Evolutionary conservation across 2,329 filamentous ascomycete species (phyloP), one percentile per base, ranked within the genome.

Genomic region (Huntiella bhutanensis): DNA sequence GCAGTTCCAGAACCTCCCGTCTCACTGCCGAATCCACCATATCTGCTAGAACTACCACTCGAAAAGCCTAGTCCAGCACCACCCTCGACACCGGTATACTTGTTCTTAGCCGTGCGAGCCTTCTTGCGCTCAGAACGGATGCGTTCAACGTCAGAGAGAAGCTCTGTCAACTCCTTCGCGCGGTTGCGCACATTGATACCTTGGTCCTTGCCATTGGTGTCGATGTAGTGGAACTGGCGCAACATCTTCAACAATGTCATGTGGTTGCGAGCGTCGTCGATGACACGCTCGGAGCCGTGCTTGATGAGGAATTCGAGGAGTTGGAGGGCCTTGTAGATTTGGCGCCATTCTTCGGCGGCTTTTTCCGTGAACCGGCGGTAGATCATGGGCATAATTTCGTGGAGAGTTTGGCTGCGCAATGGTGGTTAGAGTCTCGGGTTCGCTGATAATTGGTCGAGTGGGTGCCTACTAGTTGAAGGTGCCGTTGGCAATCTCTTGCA

Each of bases 361-460:
- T 98, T 98, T 62, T 98, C 91, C 51, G 91, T 98, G 63, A 98
- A 98, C 53, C 91, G 83, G 58, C 92, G 91, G 69, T 98, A 98
- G 59, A 98, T 94, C 85, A 98, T 91, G 54, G 91, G 91, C 91
- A 98, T 98, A 60, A 98, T 96, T 64, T 98, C 91, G 63, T 96
- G 96, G 48, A 98, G 77, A 45, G 87, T 76, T 76, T 94, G 86
- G 61, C 88, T 95, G 59, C 22, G 22, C 48, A 37, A 8, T 15
- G 4, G 11, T 16, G 41, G 34, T n/a, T 12, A 22, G 10, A 10
- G 17, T 38, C 35, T 45, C 39, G 40, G 43, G 13, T 22, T 5
- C 16, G 7, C 4, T 37, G 5, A 8, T 38, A 12, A 17, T 17
- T 8, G 16, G 46, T 19, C 33, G 32, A 28, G 6, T n/a, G 19